Conservation (phyloP, 1,139 yeast genomes). For the Entelexis paramagnoliae region DNA sequence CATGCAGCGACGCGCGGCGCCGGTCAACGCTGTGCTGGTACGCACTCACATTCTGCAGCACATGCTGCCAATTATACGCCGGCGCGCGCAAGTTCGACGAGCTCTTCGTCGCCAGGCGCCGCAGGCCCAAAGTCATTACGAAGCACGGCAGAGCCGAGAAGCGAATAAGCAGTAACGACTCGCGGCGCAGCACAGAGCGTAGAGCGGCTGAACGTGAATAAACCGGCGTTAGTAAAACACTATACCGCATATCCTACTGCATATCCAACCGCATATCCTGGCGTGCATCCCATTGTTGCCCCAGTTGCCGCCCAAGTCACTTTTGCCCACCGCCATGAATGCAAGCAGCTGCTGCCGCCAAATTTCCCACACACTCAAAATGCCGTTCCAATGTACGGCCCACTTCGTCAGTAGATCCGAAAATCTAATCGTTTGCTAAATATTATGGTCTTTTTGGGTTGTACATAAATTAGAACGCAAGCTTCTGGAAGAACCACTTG, state of each 20-base stretch:
- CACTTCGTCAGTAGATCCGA: background rate
- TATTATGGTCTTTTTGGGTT: slow-evolving; percentile 8
- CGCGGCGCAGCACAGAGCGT: no score
- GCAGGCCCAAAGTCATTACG: slow-evolving; percentile 5
- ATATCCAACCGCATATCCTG: no score
- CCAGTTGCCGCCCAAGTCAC: no score
- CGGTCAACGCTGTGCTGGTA: slow-evolving; percentile 41
- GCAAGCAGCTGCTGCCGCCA: no score
- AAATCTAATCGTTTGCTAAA: slow-evolving; percentile 2
- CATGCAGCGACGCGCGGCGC: slow-evolving; percentile 35
- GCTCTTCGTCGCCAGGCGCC: slow-evolving; percentile 10
- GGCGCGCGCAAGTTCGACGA: slow-evolving; percentile 22
- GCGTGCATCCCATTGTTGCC: no score
- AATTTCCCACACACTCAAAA: no score
- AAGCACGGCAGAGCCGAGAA: background rate
- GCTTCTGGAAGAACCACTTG: slow-evolving; percentile 99
- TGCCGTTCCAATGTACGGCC: no score
- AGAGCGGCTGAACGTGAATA: no score
- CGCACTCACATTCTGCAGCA: slow-evolving; percentile 35
- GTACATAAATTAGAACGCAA: slow-evolving; percentile 63
- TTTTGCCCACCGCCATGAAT: no score
- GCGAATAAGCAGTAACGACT: no score
- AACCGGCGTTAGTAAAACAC: no score
- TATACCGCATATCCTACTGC: no score
- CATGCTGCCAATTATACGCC: slow-evolving; percentile 32